Evolutionary conservation across 2,329 filamentous ascomycete species (phyloP).

Genomic region (Cladosporium cucumerinum): DNA sequence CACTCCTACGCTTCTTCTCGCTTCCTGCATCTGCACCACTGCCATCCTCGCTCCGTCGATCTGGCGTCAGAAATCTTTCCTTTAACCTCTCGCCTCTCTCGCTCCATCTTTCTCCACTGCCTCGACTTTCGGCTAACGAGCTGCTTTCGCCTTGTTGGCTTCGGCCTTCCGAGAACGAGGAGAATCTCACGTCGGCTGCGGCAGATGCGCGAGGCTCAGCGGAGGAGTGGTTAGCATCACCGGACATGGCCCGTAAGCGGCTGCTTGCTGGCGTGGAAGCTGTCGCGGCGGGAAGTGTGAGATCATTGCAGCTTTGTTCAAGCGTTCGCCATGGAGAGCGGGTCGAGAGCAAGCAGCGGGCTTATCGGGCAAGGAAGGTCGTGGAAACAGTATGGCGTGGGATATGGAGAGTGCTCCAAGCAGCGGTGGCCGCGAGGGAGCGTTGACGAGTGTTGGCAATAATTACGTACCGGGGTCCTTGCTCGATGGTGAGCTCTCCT

Average conservation of each 20-base stretch:
- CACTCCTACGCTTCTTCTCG: slow-evolving; percentile 10
- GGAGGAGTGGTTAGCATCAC: slow-evolving; percentile 16
- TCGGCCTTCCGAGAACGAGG: slow-evolving; percentile 21
- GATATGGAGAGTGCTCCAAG: background rate
- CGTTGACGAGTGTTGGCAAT: slow-evolving; percentile 2
- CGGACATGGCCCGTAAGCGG: slow-evolving; percentile 23
- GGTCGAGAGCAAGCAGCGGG: background rate
- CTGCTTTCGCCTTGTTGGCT: slow-evolving; percentile 22
- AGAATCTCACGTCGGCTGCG: slow-evolving; percentile 29
- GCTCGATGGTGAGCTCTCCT: slow-evolving; percentile 2
- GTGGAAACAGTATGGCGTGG: background rate
- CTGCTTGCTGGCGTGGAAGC: slow-evolving; percentile 12
- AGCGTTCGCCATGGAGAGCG: background rate
- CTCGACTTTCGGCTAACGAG: slow-evolving; percentile 27
- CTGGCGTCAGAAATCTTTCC: slow-evolving; percentile 15
- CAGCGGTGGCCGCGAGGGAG: background rate
- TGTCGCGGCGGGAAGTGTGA: slow-evolving; percentile 15
- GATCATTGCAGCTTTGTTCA: slow-evolving; percentile 14
- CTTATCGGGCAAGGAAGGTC: background rate
- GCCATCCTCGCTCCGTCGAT: slow-evolving; percentile 9
- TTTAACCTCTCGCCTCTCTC: slow-evolving; percentile 13
- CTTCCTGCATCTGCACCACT: background rate
- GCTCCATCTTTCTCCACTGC: slow-evolving; percentile 17
- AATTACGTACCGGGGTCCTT: slow-evolving; percentile 8
- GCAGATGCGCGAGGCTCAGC: slow-evolving; percentile 19